phyloP scores from a whole-genome alignment of 2,329 filamentous ascomycete species.

The Phialemoniopsis sp. region DNA sequence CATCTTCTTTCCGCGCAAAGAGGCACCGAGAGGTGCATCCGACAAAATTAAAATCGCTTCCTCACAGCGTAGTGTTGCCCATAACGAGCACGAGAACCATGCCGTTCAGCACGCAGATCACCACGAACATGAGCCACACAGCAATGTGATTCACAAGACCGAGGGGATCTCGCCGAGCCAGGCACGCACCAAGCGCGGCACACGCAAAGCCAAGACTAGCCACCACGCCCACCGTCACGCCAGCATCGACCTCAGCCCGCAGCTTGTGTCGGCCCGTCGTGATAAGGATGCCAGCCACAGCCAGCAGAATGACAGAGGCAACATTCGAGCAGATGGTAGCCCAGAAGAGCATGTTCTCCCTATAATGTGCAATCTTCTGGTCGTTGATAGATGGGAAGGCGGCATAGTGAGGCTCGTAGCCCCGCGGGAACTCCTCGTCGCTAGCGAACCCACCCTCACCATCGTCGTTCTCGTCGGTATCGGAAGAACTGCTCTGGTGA shows the following conservation, averaged over 20 bases:
- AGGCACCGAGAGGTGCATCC: too few relatives aligned
- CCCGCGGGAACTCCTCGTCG: slow-evolving; percentile 41
- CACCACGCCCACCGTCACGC: slow-evolving; percentile 65
- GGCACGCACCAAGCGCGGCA: slow-evolving; percentile 53
- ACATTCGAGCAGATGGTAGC: slow-evolving; percentile 50
- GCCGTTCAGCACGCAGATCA: slow-evolving; percentile 44
- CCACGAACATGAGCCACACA: slow-evolving; percentile 36
- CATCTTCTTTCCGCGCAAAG: too few relatives aligned
- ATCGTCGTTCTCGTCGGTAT: slow-evolving; percentile 41
- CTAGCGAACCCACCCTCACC: slow-evolving; percentile 24
- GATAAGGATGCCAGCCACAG: slow-evolving; percentile 62
- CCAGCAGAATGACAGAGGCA: slow-evolving; percentile 58
- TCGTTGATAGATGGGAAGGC: slow-evolving; percentile 46
- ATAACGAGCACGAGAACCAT: slow-evolving; percentile 48
- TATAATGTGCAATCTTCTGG: slow-evolving; percentile 43
- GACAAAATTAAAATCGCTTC: neutral
- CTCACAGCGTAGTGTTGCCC: slow-evolving; percentile 23
- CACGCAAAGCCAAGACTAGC: slow-evolving; percentile 62
- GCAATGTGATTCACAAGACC: slow-evolving; percentile 36
- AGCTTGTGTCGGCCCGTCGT: slow-evolving; percentile 64
- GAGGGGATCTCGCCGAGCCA: slow-evolving; percentile 45
- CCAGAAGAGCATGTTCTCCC: slow-evolving; percentile 52
- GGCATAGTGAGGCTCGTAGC: slow-evolving; percentile 52
- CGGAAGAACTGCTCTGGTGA: slow-evolving; percentile 14
- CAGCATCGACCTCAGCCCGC: slow-evolving; percentile 68